Evolutionary conservation across 768 basidiomycete species (phyloP).

Genomic region (Leccinum pellstonianum): DNA sequence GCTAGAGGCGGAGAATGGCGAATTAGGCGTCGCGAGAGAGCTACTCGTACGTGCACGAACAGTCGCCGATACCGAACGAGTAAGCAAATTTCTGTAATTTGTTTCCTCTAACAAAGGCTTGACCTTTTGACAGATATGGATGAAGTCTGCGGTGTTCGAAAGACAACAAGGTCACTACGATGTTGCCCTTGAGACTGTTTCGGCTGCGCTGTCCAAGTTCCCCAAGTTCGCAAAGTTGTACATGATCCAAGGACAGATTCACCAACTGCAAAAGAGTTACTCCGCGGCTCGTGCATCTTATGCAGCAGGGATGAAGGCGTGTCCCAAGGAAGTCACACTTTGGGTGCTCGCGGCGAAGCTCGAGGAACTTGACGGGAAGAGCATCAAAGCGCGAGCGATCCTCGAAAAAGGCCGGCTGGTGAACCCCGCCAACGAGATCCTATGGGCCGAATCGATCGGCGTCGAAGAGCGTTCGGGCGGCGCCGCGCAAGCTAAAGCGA

Average conservation of each 20-base stretch:
- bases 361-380: conserved; percentile 88
- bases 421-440: conserved; percentile 78
- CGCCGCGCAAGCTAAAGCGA: conserved; percentile 78
- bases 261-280: conserved; percentile 58
- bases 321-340: conserved; percentile 78
- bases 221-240: conserved; percentile 90
- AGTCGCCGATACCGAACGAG: conserved; percentile 90
- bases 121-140: conserved; percentile 76
- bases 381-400: conserved; percentile 88
- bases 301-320: conserved; percentile 80
- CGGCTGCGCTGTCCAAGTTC: conserved; percentile 77
- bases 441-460: conserved; percentile 90
- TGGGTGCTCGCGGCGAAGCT: conserved; percentile 90
- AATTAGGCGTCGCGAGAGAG: conserved; percentile 82
- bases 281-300: conserved; percentile 75
- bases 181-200: conserved; percentile 71
- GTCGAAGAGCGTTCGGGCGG: conserved; percentile 90
- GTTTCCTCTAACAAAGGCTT: background rate
- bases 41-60: conserved; percentile 84
- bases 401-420: conserved; percentile 87
- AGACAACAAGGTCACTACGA: conserved; percentile 79
- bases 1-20: conserved; percentile 93
- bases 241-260: conserved; percentile 96
- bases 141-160: conserved; percentile 97
- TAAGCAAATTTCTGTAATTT: conserved; percentile 36